These are phyloP conservation scores for Citrullus colocynthis DNA, from an alignment of 306 rosid genomes.

Conservation along the genomic window DNA sequence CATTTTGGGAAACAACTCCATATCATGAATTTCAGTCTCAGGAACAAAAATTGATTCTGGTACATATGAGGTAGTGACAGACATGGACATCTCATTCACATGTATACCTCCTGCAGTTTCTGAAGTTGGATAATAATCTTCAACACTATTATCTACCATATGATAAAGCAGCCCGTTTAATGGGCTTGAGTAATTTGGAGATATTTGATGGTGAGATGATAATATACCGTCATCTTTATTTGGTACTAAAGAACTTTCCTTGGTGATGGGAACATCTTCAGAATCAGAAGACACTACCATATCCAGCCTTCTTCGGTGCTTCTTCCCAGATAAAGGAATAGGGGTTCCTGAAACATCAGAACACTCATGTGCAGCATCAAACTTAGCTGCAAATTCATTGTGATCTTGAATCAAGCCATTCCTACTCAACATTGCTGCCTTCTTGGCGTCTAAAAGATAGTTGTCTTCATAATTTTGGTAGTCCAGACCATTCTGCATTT, in stretches of 20 bases:
- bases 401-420: constrained; percentile 42
- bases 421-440: constrained; percentile 36
- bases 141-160: background rate
- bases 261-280: constrained; percentile 28
- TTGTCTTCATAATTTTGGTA: constrained; percentile 16
- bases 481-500: constrained; percentile 19
- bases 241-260: constrained; percentile 11
- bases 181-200: constrained; percentile 18
- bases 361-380: constrained; percentile 28
- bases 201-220: constrained; percentile 13
- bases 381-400: constrained; percentile 29
- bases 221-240: constrained; percentile 17
- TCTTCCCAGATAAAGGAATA: constrained; percentile 21
- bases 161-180: constrained; percentile 16
- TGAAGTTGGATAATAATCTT: constrained; percentile 8
- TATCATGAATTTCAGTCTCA: constrained; percentile 35
- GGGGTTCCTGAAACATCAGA: constrained; percentile 33
- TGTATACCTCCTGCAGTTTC: constrained; percentile 24
- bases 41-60: constrained; percentile 56
- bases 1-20: constrained; percentile 23
- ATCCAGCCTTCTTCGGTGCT: constrained; percentile 31
- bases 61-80: constrained; percentile 36
- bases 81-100: constrained; percentile 27
- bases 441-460: constrained; percentile 31
- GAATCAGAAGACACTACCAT: constrained; percentile 54